Evolutionary conservation across 495 filamentous ascomycete genomes (phyloP), one percentile per base, ranked within the genome.

Genomic region (Stereocaulon alpinum): DNA sequence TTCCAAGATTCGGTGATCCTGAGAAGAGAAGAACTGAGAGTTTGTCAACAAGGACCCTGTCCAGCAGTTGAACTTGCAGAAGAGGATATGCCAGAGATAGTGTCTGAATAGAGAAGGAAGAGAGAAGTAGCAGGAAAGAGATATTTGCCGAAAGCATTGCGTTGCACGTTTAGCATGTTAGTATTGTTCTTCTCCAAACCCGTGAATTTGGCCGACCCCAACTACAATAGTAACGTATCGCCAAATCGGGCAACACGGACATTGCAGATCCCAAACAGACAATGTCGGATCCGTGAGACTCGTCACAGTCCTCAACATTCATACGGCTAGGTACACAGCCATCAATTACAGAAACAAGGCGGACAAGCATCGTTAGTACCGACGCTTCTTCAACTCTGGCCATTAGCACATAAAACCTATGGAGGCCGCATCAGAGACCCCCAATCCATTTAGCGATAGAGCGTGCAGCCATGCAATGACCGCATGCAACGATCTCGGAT

Each of bases 101-200:
- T 30, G 41, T 14, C 41, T 7, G 48, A 15, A 40, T 18, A 12
- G 22, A 12, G n/a, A 18, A 40, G 48, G 30, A 42, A 29, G 40
- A 22, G 40, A 32, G 22, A 58, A 15, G 15, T 9, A 49, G 18
- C 30, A 58, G 40, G 22, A 11, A 40, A 50, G n/a, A 20, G 40
- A n/a, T 15, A 17, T 30, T 37, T 12, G 45, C 44, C 34, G 40
- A 10, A 30, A 24, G 20, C 24, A 43, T 49, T 24, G 14, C 32
- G 56, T 15, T 1, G 22, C 3, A 18, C 15, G 40, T 20, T 37
- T 51, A 37, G n/a, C 44, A 22, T 10, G 32, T 58, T 58, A 58
- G 34, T 58, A 58, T 58, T 58, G 56, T 58, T 27, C 24, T 58
- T 18, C 22, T 40, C 56, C 14, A n/a, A 58, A 22, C 49, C n/a